Base-by-base conservation (phyloP, 306 rosid species). In the Spatholobus suberectus region DNA sequence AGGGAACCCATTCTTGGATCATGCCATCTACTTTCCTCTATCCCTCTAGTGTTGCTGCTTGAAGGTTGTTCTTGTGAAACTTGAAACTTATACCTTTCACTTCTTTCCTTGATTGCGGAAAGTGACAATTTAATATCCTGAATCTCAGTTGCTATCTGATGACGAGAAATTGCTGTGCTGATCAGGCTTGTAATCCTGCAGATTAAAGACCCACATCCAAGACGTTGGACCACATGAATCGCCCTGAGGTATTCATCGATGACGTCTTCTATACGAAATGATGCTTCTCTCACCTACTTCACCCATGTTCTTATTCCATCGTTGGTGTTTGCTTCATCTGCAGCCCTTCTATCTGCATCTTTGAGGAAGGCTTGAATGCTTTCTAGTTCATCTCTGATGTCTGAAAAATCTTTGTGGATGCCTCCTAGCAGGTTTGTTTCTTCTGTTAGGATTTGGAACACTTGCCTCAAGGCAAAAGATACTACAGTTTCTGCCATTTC, bases 401-500 rank as follows among this genome's bases (percentile, higher is more conserved):
- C 63, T 43, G 47, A n/a, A 14, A 80, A 71, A 0, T 80, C 78
- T 71, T 2, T 80, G 4, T 43, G 14, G 27, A 43, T 58, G 7
- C 84, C 63, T 2, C 72, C 27, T 3, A 43, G 14, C 0, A 71
- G 29, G 46, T 8, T 58, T 59, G 13, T 26, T 58, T 80, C 62
- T 27, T 80, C 51, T 7, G 29, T 12, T 7, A 70, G 70, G 61
- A 80, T 13, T 58, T 43, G 51, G 52, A 27, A 14, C 15, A 80
- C 27, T 71, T 59, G 12, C 35, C 14, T 54, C 10, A 71, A 32
- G 3, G 61, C 54, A 71, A 59, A 80, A 3, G 1, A 43, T 12
- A 80, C 78, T 14, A 52, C 73, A 5, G 73, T 58, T 80, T 71
- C 78, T 58, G 84, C 84, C 84, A 80, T 80, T 58, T 49, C 57